These are phyloP conservation scores for Sanghuangporus sanghuang DNA, from an alignment of 1,284 basidiomycete genomes.

Conservation along the genomic window DNA sequence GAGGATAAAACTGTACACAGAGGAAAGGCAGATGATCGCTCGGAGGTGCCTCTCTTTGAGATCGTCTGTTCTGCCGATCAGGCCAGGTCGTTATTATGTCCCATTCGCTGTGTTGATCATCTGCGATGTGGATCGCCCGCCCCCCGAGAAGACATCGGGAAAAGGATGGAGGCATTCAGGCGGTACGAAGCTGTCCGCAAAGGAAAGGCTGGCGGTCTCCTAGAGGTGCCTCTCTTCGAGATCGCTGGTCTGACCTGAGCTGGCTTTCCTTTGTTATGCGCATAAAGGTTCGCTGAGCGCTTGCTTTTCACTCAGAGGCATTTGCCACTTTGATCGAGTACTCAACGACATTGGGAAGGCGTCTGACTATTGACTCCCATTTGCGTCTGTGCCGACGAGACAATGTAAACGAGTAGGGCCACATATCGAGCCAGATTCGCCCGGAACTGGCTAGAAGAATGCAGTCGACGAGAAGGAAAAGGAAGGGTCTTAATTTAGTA, in stretches of 20 bases:
- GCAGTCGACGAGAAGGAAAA: no score
- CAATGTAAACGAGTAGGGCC: neutral
- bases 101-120: no score
- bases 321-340: neutral
- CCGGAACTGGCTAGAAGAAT: no score
- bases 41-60: neutral
- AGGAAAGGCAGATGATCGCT: neutral
- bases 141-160: neutral
- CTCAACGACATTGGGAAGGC: neutral
- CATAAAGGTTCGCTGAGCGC: neutral
- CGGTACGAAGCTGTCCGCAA: neutral
- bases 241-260: neutral
- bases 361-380: no score
- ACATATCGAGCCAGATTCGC: no score
- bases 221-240: neutral
- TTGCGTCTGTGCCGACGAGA: neutral
- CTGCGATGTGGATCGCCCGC: neutral
- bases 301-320: neutral
- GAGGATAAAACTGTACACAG: neutral
- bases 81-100: neutral
- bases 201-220: neutral
- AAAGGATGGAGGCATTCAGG: conserved; percentile 1
- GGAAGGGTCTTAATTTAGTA: no score
- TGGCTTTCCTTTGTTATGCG: neutral
- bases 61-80: neutral